phyloP scores from a whole-genome alignment of 805 yeast genomes.

The Wickerhamiella allomyrinae region DNA sequence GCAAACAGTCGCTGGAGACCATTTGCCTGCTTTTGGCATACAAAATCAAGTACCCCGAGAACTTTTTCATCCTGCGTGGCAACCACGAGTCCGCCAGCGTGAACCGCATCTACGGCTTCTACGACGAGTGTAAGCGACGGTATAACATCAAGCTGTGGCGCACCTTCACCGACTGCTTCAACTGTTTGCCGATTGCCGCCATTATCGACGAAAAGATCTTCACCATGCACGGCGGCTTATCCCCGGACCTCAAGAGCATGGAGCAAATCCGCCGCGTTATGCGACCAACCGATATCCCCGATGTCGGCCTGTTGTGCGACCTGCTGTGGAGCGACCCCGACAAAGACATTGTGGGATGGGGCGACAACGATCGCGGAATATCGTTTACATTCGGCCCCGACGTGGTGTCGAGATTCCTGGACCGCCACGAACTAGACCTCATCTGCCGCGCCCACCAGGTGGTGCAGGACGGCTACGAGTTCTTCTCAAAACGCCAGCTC shows the following conservation, averaged over 20 bases:
- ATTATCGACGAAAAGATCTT: constrained; percentile 95
- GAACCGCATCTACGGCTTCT: constrained; percentile 94
- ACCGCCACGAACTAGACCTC: constrained; percentile 94
- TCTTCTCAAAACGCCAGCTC: constrained; percentile 87
- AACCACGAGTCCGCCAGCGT: constrained; percentile 98
- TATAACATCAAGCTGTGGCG: constrained; percentile 98
- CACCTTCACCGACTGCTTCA: constrained; percentile 95
- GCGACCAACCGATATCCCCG: constrained; percentile 99
- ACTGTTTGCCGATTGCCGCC: constrained; percentile 97
- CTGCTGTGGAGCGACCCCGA: constrained; percentile 98
- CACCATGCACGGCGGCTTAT: constrained; percentile 97
- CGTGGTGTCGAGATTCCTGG: constrained; percentile 89
- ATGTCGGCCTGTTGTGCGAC: constrained; percentile 91
- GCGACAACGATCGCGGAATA: constrained; percentile 97
- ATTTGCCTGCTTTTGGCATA: constrained; percentile 87
- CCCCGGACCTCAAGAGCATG: constrained; percentile 95
- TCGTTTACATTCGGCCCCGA: constrained; percentile 99
- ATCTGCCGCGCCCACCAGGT: constrained; percentile 98
- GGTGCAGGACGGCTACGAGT: constrained; percentile 97
- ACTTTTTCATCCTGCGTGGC: constrained; percentile 91
- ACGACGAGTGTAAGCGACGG: constrained; percentile 94
- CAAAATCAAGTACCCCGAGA: constrained; percentile 96
- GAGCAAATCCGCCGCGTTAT: constrained; percentile 96
- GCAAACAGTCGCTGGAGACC: constrained; percentile 92
- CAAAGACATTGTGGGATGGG: constrained; percentile 97